Percentiles rank a stretch among this genome's conserved stretches.
Evolutionary conservation across 2,329 filamentous ascomycete species (phyloP).

Genomic region (Aspergillus jensenii): DNA sequence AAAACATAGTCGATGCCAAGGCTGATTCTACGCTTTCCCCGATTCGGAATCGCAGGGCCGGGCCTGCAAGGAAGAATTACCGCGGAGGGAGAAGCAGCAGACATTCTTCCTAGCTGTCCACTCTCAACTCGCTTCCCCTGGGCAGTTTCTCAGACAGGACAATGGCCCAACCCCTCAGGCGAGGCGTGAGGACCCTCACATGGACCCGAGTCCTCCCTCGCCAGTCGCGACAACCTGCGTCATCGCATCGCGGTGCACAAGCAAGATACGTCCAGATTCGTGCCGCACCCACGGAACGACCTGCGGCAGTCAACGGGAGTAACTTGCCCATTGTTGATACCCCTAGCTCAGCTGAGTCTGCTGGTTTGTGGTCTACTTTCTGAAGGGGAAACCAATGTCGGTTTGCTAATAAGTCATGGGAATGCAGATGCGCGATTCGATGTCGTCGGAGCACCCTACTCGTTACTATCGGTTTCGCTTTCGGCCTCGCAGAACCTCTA

Average conservation of each 20-base stretch:
- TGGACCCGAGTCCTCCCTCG: conserved; percentile 32
- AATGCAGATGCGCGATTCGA: conserved; percentile 85
- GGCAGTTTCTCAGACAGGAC: conserved; percentile 20
- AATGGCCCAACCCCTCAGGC: conserved; percentile 39
- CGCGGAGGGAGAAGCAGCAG: conserved; percentile 12
- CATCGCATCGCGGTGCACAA: conserved; percentile 24
- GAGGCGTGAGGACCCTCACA: conserved; percentile 34
- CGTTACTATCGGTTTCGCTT: conserved; percentile 86
- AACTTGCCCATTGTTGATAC: conserved; percentile 38
- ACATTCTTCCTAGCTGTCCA: conserved; percentile 1
- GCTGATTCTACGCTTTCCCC: conserved; percentile 17
- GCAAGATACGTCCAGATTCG: conserved; percentile 46
- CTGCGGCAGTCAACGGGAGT: conserved; percentile 36
- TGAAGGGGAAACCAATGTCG: background rate
- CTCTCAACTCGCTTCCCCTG: conserved; percentile 6
- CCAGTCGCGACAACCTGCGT: conserved; percentile 20
- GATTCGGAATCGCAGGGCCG: conserved; percentile 19
- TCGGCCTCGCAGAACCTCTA: conserved; percentile 93
- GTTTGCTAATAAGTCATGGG: conserved; percentile 15
- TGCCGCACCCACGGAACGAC: conserved; percentile 41
- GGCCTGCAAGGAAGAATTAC: conserved; percentile 17
- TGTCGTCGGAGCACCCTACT: conserved; percentile 87
- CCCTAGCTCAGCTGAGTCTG: conserved; percentile 41
- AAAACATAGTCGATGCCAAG: conserved; percentile 10
- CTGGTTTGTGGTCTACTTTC: conserved; percentile 31